Evolutionary conservation across 2,329 filamentous ascomycete genomes (phyloP).

Genomic region (Harringtonia aguacate): DNA sequence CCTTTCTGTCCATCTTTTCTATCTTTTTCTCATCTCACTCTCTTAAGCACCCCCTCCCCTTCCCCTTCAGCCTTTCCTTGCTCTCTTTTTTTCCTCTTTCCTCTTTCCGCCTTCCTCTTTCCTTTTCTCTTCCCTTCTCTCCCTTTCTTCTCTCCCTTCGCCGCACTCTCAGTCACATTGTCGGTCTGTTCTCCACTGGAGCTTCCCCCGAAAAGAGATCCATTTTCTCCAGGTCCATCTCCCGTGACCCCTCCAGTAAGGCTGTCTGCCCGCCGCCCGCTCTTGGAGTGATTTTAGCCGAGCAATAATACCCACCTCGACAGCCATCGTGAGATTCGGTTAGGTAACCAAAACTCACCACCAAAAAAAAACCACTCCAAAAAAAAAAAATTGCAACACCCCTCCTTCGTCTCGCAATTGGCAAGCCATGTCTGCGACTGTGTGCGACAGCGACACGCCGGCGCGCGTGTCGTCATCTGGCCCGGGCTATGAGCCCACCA

Average conservation of each 20-base stretch:
- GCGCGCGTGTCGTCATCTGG: neutral
- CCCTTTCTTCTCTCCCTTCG: neutral
- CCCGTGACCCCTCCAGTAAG: neutral
- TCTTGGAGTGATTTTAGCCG: neutral
- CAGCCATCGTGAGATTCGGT: neutral
- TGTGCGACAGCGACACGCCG: no score
- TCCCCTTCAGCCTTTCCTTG: neutral
- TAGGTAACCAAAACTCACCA: neutral
- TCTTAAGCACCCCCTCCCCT: no score
- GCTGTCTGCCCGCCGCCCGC: neutral
- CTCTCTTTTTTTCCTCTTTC: neutral
- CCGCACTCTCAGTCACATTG: neutral
- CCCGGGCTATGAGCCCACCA: no score
- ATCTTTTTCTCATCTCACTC: neutral
- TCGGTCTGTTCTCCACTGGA: neutral
- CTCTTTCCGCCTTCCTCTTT: neutral
- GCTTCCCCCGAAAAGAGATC: neutral
- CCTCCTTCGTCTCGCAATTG: no score
- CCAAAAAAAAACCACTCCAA: no score
- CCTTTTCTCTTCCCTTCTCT: neutral
- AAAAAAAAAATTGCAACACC: neutral
- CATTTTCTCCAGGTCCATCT: neutral
- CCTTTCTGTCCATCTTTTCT: neutral
- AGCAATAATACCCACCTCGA: neutral
- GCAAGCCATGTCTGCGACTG: no score